phyloP scores from a whole-genome alignment of 2,329 filamentous ascomycete species.

The Penicillium sumatraense region DNA sequence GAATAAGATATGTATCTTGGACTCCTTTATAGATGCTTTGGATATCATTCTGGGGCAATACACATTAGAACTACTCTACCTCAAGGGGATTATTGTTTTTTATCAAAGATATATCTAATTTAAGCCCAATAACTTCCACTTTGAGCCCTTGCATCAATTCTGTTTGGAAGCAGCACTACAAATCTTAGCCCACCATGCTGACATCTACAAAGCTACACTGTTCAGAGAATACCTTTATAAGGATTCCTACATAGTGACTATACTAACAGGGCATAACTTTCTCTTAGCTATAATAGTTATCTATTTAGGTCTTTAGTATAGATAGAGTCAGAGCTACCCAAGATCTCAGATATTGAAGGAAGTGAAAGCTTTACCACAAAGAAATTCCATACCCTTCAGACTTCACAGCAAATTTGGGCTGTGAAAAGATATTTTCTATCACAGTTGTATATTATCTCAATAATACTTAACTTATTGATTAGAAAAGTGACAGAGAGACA shows the following conservation, averaged over 20 bases:
- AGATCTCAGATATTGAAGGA: background rate
- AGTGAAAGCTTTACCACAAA: background rate
- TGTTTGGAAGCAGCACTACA: slow-evolving; percentile 53
- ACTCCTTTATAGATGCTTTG: slow-evolving; percentile 51
- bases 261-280: slow-evolving; percentile 62
- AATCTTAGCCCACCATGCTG: slow-evolving; percentile 54
- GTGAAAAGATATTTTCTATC: slow-evolving; percentile 3
- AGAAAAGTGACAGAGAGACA: slow-evolving; percentile 17
- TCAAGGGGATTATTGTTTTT: slow-evolving; percentile 54
- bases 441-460: slow-evolving; percentile 16
- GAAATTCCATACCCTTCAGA: slow-evolving; percentile 13
- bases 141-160: slow-evolving; percentile 44
- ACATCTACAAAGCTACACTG: slow-evolving; percentile 53
- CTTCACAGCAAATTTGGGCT: slow-evolving; percentile 20
- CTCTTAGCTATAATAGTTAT: slow-evolving; percentile 63
- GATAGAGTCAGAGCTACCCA: background rate
- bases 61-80: slow-evolving; percentile 55
- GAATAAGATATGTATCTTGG: slow-evolving; percentile 17
- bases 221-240: slow-evolving; percentile 57
- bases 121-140: slow-evolving; percentile 34
- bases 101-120: slow-evolving; percentile 56
- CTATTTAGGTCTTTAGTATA: slow-evolving; percentile 45
- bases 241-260: slow-evolving; percentile 62
- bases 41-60: slow-evolving; percentile 56
- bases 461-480: slow-evolving; percentile 21